A percentile compares a stretch with the other conserved stretches of the same genome.
Conservation (phyloP, 345 rosid genomes). For the Eucalyptus sp. region DNA sequence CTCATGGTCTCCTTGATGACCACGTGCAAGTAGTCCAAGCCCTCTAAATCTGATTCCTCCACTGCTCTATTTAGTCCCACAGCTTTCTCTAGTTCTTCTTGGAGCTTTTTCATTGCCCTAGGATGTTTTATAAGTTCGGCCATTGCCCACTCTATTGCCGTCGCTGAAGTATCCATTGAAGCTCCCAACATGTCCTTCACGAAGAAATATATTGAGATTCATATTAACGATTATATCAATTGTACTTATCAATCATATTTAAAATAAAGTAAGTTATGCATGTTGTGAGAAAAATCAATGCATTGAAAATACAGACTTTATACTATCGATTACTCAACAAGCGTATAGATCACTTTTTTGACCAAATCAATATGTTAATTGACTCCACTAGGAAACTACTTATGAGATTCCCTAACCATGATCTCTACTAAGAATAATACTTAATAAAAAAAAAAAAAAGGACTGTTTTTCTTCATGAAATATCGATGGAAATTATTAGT, state of each 20-base stretch:
- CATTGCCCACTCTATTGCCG: slow-evolving; percentile 20
- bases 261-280: background rate
- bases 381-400: background rate
- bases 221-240: background rate
- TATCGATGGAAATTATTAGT: background rate
- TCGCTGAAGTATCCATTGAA: slow-evolving; percentile 16
- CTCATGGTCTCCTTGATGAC: slow-evolving; percentile 35
- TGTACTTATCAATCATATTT: background rate
- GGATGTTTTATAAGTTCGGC: slow-evolving; percentile 28
- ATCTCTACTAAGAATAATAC: background rate
- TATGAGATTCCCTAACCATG: background rate
- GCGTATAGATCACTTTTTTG: background rate
- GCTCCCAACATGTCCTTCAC: slow-evolving; percentile 14
- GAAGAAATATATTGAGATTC: background rate
- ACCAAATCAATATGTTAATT: background rate
- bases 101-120: slow-evolving; percentile 14
- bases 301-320: background rate
- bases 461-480: background rate
- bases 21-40: slow-evolving; percentile 16
- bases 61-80: slow-evolving; percentile 23
- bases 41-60: slow-evolving; percentile 29
- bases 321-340: background rate
- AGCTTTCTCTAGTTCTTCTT: slow-evolving; percentile 13
- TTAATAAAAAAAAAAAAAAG: background rate
- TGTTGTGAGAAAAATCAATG: background rate